Evolutionary conservation across 306 rosid genomes (phyloP).

Genomic region (Potentilla sterilis): DNA sequence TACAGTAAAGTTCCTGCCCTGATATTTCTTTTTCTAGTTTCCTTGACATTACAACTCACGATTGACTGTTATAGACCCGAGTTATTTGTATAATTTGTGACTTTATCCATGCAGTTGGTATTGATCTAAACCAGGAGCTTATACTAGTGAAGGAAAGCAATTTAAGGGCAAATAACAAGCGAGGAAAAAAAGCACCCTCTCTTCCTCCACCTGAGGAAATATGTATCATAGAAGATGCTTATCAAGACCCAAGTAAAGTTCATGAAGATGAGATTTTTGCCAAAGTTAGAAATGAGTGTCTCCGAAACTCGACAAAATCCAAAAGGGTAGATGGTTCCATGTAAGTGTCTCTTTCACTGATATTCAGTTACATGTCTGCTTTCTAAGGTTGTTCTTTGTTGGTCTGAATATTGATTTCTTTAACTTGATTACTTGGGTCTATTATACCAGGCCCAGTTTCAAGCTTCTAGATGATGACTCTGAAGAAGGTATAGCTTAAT

Average conservation of each 20-base stretch:
- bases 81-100: slow-evolving; percentile 9
- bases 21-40: slow-evolving; percentile 15
- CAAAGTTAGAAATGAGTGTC: neutral
- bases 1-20: slow-evolving; percentile 52
- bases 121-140: slow-evolving; percentile 71
- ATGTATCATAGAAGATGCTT: slow-evolving; percentile 52
- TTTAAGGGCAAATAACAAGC: slow-evolving; percentile 34
- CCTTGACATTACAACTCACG: neutral
- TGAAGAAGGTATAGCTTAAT: slow-evolving; percentile 52
- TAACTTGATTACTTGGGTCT: slow-evolving; percentile 7
- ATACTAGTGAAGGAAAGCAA: slow-evolving; percentile 45
- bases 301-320: slow-evolving; percentile 33
- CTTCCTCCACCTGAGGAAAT: slow-evolving; percentile 48
- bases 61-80: slow-evolving; percentile 12
- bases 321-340: slow-evolving; percentile 35
- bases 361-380: neutral
- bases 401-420: slow-evolving; percentile 11
- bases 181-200: slow-evolving; percentile 41
- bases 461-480: slow-evolving; percentile 65
- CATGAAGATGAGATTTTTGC: too few relatives aligned
- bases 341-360: slow-evolving; percentile 36
- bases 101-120: slow-evolving; percentile 64
- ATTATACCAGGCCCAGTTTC: slow-evolving; percentile 72
- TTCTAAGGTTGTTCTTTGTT: neutral
- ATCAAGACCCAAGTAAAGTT: slow-evolving; percentile 38